Evolutionary conservation across 352 stramenopile genomes (phyloP).

Genomic region (Phytophthora fragariae): DNA sequence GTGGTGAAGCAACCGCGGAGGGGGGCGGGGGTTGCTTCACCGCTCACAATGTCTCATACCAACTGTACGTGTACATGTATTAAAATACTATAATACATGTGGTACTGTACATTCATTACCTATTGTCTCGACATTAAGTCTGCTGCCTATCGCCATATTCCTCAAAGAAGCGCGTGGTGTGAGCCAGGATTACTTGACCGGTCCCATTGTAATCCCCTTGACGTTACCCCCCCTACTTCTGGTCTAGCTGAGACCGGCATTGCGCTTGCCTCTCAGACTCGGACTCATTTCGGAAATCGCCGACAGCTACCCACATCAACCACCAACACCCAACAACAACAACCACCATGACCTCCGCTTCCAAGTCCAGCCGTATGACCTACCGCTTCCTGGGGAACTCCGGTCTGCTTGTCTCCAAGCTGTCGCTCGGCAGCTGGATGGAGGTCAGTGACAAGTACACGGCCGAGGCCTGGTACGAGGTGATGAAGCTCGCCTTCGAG

Average conservation of each 20-base stretch:
- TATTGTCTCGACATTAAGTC: too few relatives aligned
- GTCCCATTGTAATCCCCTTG: too few relatives aligned
- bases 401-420: slow-evolving; percentile 41
- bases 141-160: too few relatives aligned
- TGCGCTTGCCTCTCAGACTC: neutral
- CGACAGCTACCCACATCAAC: neutral
- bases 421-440: slow-evolving; percentile 43
- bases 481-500: slow-evolving; percentile 42
- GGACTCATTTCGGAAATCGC: neutral
- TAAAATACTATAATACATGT: too few relatives aligned
- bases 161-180: too few relatives aligned
- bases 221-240: too few relatives aligned
- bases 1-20: too few relatives aligned
- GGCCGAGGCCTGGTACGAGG: slow-evolving; percentile 30
- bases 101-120: too few relatives aligned
- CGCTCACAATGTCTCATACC: neutral
- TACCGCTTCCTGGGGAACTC: slow-evolving; percentile 44
- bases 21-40: neutral
- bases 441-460: slow-evolving; percentile 18
- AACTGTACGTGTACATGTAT: too few relatives aligned
- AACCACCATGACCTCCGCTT: neutral
- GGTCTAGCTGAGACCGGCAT: neutral
- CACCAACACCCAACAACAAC: neutral
- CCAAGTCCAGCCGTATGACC: slow-evolving; percentile 23
- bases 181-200: too few relatives aligned